Base-by-base conservation (phyloP, 208 protist species). In the Acanthamoeba sp. region DNA sequence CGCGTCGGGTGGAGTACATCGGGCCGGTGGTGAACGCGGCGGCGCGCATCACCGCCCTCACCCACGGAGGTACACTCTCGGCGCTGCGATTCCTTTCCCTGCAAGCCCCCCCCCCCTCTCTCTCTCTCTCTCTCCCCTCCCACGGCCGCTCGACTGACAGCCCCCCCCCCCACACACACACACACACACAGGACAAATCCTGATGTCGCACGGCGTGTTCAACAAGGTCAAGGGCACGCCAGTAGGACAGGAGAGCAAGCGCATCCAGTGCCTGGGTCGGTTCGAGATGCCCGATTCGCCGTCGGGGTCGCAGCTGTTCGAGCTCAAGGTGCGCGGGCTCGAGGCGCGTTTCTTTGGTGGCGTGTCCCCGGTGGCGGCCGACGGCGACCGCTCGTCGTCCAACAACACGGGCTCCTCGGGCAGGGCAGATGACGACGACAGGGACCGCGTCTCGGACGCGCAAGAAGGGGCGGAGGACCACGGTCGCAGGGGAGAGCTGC, bases 321-420 rank as follows among this genome's bases (percentile, higher is more conserved):
- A 80, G 40, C 14, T 80, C 27, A 27, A 36, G 20, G 71, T 80
- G 40, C 34, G 27, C 18, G 71, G 71, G 20, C 71, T 80, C 38
- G 71, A 80, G 71, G 71, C 71, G 14, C 71, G 71, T n/a, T 80
- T 80, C 71, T 80, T 80, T 6, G 29, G 29, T 16, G 71, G 71
- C 40, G 27, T 80, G 18, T 27, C 71, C 1, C 38, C 66, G 14
- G 32, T 14, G 3, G 3, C 66, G 0, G 34, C 12, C 32, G 29
- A 3, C 29, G 32, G 22, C 66, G 34, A 18, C 45, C 12, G 16
- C 66, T 18, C 10, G 14, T 76, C 66, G 12, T 76, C n/a, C 14
- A 24, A 5, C 38, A 80, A 48, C 22, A 50, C 40, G 20, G 71
- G 34, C 71, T 27, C 34, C 10, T 80, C 29, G 40, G 18, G 38